A percentile compares a stretch with the other conserved stretches of the same genome.
Evolutionary conservation across 805 yeast species (phyloP).

Genomic region (Lipomyces oligophaga): DNA sequence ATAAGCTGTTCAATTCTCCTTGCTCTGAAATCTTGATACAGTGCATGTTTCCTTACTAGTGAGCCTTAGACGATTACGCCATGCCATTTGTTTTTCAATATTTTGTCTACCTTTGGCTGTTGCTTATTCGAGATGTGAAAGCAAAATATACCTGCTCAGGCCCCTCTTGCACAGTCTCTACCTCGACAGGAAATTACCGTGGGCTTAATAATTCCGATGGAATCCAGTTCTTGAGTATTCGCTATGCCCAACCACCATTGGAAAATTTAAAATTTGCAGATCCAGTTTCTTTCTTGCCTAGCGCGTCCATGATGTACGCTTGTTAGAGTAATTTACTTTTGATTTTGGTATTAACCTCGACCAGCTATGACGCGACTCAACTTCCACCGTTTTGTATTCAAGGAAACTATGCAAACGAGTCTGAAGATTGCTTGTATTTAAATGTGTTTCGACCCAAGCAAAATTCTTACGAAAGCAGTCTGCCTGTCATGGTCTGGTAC

Average conservation of each 20-base stretch:
- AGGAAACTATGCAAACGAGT: constrained; percentile 4
- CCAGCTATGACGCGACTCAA: constrained; percentile 18
- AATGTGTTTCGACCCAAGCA: constrained; percentile 24
- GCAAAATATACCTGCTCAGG: too few relatives aligned
- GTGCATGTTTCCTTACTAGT: too few relatives aligned
- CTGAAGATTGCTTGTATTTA: constrained; percentile 28
- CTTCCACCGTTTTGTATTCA: constrained; percentile 27
- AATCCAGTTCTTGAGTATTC: constrained; percentile 21
- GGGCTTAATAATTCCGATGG: constrained; percentile 15
- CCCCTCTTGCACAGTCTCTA: constrained; percentile 18
- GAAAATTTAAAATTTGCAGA: constrained; percentile 21
- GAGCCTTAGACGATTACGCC: too few relatives aligned
- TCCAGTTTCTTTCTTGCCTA: constrained; percentile 14
- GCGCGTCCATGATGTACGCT: constrained; percentile 5
- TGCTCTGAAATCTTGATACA: too few relatives aligned
- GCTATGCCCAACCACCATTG: constrained; percentile 26
- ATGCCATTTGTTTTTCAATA: too few relatives aligned
- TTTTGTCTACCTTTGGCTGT: too few relatives aligned
- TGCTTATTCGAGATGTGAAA: too few relatives aligned
- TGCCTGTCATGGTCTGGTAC: constrained; percentile 23
- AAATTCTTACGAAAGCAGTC: background rate
- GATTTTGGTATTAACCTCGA: background rate
- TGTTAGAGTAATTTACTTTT: background rate
- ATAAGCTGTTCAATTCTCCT: too few relatives aligned
- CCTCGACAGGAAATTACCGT: constrained; percentile 22